Percentiles rank a stretch among this genome's conserved stretches.
These are phyloP conservation scores for Diaporthe citrichinensis DNA, from an alignment of 2,329 filamentous ascomycete genomes.

Conservation along the genomic window DNA sequence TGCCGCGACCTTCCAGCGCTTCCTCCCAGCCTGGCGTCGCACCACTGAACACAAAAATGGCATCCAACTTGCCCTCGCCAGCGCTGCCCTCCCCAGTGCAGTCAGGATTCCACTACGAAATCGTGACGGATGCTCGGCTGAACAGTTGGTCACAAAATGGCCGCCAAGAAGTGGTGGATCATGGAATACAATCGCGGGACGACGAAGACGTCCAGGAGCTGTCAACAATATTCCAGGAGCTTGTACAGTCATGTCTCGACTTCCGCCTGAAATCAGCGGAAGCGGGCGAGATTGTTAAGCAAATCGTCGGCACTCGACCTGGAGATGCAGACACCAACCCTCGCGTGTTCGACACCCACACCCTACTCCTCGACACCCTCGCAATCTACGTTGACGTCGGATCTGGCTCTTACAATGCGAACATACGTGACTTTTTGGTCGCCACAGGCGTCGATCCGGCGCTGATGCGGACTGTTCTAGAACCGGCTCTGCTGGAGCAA, in stretches of 20 bases:
- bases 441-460: conserved; percentile 79
- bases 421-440: conserved; percentile 77
- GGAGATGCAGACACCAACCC: conserved; percentile 64
- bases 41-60: conserved; percentile 34
- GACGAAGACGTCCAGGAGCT: conserved; percentile 79
- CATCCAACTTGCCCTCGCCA: conserved; percentile 46
- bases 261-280: conserved; percentile 76
- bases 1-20: conserved; percentile 54
- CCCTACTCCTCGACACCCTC: conserved; percentile 86
- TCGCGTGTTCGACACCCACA: conserved; percentile 72
- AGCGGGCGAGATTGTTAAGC: conserved; percentile 79
- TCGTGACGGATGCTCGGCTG: conserved; percentile 79
- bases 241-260: conserved; percentile 82
- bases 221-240: conserved; percentile 85
- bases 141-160: conserved; percentile 77
- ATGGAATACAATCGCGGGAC: conserved; percentile 74
- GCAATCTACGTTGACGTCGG: conserved; percentile 84
- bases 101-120: conserved; percentile 78
- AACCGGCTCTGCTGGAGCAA: conserved; percentile 80
- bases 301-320: conserved; percentile 75
- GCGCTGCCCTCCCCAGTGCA: conserved; percentile 52
- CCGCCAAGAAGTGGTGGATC: conserved; percentile 75
- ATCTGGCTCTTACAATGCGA: conserved; percentile 61
- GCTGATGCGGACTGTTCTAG: conserved; percentile 86
- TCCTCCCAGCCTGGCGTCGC: conserved; percentile 51